Conservation (phyloP, 495 filamentous ascomycete genomes). For the Amorphotheca resinae region DNA sequence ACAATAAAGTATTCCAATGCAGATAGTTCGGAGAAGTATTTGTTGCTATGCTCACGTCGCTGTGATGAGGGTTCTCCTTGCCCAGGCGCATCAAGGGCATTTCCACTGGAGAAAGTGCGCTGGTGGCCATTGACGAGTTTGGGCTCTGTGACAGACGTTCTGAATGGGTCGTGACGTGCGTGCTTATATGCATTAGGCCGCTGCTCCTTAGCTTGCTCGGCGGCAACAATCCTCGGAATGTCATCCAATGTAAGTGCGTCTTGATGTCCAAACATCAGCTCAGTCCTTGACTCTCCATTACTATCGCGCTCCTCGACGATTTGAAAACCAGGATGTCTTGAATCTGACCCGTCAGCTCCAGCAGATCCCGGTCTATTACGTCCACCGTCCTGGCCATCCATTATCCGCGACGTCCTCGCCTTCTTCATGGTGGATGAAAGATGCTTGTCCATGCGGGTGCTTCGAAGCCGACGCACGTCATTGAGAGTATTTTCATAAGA, state of each 20-base stretch:
- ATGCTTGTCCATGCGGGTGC: conserved; percentile 86
- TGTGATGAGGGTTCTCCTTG: conserved; percentile 36
- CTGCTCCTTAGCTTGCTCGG: conserved; percentile 88
- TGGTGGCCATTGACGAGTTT: conserved; percentile 64
- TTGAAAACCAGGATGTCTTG: conserved; percentile 46
- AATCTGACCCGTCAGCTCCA: conserved; percentile 49
- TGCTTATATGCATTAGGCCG: conserved; percentile 72
- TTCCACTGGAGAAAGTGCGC: conserved; percentile 59
- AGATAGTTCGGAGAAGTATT: conserved; percentile 93
- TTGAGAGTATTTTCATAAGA: conserved; percentile 94
- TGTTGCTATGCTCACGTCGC: conserved; percentile 39
- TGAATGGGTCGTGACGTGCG: conserved; percentile 61
- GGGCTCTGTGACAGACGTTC: conserved; percentile 49
- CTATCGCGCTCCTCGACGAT: conserved; percentile 80
- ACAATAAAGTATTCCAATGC: conserved; percentile 96
- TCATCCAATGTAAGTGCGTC: conserved; percentile 91
- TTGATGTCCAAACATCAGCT: conserved; percentile 75
- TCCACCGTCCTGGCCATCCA: conserved; percentile 78
- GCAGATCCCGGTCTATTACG: conserved; percentile 67
- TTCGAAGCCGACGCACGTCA: conserved; percentile 81
- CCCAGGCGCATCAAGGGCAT: conserved; percentile 31
- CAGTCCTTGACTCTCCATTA: conserved; percentile 57
- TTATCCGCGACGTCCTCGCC: conserved; percentile 79
- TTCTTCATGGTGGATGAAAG: conserved; percentile 84
- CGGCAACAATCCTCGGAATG: conserved; percentile 92